phyloP scores from a whole-genome alignment of 1,284 basidiomycete genomes.

The Exobasidium rhododendri region DNA sequence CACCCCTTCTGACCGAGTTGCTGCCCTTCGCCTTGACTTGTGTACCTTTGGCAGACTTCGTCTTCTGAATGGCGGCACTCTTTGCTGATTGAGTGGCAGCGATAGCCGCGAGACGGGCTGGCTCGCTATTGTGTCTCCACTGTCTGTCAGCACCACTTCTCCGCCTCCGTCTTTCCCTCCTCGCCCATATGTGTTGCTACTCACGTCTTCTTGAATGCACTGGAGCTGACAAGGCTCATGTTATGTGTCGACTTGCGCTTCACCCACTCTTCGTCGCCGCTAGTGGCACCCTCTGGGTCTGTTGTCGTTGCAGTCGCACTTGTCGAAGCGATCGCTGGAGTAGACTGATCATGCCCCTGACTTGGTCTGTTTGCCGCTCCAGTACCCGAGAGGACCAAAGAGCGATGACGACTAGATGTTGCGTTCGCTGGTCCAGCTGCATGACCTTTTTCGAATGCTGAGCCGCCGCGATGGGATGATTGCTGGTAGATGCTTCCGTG shows the following conservation, averaged over 20 bases:
- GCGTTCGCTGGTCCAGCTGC: constrained; percentile 20
- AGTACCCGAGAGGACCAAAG: constrained; percentile 28
- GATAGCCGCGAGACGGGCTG: constrained; percentile 38
- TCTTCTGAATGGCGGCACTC: constrained; percentile 13
- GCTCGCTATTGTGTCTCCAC: constrained; percentile 19
- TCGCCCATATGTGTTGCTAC: background rate
- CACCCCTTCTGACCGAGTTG: constrained; percentile 31
- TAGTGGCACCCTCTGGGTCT: background rate
- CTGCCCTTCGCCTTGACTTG: constrained; percentile 16
- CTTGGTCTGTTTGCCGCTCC: constrained; percentile 2
- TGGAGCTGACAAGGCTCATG: constrained; percentile 44
- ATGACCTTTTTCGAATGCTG: constrained; percentile 15
- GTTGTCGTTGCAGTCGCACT: background rate
- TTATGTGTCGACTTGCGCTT: constrained; percentile 43
- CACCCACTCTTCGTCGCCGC: constrained; percentile 33
- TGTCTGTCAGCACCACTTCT: background rate
- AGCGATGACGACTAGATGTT: constrained; percentile 25
- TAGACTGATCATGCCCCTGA: too few species aligned
- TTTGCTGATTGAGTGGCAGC: constrained; percentile 34
- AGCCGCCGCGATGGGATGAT: constrained; percentile 18
- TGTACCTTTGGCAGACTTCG: constrained; percentile 10
- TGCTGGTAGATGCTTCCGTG: constrained; percentile 9
- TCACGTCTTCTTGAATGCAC: constrained; percentile 34
- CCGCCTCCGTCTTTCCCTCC: constrained; percentile 2
- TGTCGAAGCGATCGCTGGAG: background rate